Conservation (phyloP, 768 basidiomycete genomes). For the Chalciporus pseudorubinellus region DNA sequence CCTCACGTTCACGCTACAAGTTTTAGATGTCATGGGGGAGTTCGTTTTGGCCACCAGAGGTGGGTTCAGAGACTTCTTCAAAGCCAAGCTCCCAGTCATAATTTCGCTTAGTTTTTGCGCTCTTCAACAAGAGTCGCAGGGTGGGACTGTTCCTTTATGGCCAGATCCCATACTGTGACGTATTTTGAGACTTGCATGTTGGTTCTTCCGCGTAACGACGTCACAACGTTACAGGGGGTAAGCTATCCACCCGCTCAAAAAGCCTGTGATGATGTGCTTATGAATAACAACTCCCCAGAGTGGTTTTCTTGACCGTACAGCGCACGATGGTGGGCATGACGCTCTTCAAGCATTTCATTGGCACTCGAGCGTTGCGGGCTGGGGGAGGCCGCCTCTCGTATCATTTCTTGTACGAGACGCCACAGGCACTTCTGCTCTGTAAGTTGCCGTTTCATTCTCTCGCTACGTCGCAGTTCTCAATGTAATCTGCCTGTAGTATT, state of each 20-base stretch:
- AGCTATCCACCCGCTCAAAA: conserved; percentile 13
- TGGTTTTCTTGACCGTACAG: conserved; percentile 31
- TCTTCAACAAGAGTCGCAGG: conserved; percentile 35
- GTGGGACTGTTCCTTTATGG: conserved; percentile 28
- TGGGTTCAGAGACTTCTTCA: conserved; percentile 7
- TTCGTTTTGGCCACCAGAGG: conserved; percentile 25
- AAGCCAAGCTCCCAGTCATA: not conserved
- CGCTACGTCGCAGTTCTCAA: not conserved
- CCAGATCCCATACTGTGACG: conserved; percentile 4
- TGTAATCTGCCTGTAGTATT: conserved; percentile 1
- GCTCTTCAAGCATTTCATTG: conserved; percentile 34
- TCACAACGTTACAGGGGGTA: not conserved
- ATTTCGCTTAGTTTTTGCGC: conserved; percentile 13
- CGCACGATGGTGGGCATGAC: conserved; percentile 37
- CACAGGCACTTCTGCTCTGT: conserved; percentile 46
- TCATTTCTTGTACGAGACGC: conserved; percentile 44
- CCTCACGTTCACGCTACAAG: not conserved
- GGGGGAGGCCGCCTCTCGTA: conserved; percentile 42
- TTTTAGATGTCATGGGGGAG: conserved; percentile 19
- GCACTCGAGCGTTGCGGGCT: conserved; percentile 36
- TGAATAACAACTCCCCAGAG: conserved; percentile 2
- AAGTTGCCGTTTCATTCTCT: not conserved
- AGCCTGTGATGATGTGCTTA: not conserved
- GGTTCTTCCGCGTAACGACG: conserved; percentile 4
- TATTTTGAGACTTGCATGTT: conserved; percentile 25